phyloP scores from a whole-genome alignment of 2,329 filamentous ascomycete genomes.

The Fusarium euwallaceae region DNA sequence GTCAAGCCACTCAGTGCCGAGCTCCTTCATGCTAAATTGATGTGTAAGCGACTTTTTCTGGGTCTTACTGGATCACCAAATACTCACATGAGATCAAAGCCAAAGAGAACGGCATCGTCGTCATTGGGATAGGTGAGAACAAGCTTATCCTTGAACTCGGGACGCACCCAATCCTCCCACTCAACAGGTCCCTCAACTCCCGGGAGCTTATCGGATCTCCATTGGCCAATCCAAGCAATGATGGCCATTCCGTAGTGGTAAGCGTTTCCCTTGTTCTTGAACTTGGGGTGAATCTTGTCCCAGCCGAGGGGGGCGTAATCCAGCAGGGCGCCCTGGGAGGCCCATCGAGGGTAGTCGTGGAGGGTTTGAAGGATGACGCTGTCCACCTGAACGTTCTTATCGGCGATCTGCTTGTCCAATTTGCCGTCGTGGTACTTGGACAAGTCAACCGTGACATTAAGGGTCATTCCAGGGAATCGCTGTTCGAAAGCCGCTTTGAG shows the following conservation, averaged over 20 bases:
- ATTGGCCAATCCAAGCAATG: conserved; percentile 51
- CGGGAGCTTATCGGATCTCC: conserved; percentile 48
- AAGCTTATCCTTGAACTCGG: conserved; percentile 66
- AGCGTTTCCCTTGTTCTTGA: conserved; percentile 52
- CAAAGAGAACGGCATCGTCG: conserved; percentile 67
- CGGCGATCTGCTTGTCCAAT: conserved; percentile 61
- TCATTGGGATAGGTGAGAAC: conserved; percentile 70
- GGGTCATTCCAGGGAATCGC: conserved; percentile 62
- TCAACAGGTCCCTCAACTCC: conserved; percentile 49
- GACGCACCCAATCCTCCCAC: conserved; percentile 60
- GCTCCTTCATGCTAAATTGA: conserved; percentile 50
- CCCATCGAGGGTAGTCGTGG: conserved; percentile 66
- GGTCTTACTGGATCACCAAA: no score
- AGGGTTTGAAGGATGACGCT: conserved; percentile 60
- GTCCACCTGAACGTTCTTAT: conserved; percentile 56
- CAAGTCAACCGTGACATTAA: conserved; percentile 67
- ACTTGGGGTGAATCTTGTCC: conserved; percentile 56
- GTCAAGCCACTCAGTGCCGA: conserved; percentile 63
- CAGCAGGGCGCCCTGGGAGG: conserved; percentile 59
- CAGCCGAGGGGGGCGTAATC: conserved; percentile 64
- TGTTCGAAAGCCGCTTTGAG: conserved; percentile 60
- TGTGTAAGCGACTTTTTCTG: not conserved
- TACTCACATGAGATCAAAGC: conserved; percentile 62
- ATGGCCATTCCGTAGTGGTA: conserved; percentile 58
- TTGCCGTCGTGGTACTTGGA: conserved; percentile 67